phyloP scores from a whole-genome alignment of 805 yeast genomes.

The Clavispora santaluciae region DNA sequence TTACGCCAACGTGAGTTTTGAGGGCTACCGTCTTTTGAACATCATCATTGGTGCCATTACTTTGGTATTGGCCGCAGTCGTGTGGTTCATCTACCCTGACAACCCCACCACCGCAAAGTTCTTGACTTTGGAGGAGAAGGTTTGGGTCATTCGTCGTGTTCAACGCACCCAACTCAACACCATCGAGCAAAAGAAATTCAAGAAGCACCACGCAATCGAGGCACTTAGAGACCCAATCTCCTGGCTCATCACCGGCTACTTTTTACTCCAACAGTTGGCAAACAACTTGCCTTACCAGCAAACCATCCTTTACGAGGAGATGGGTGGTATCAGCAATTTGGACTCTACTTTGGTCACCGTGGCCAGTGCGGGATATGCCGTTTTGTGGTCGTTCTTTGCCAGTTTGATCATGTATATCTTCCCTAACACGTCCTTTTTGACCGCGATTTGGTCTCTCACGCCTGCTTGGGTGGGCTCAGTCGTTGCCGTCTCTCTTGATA shows the following conservation, averaged over 20 bases:
- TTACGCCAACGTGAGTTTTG: slow-evolving; percentile 18
- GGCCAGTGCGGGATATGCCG: slow-evolving; percentile 49
- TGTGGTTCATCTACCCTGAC: slow-evolving; percentile 44
- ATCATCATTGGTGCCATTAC: slow-evolving; percentile 56
- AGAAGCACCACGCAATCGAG: slow-evolving; percentile 46
- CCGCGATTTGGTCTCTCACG: slow-evolving; percentile 29
- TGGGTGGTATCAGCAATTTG: slow-evolving; percentile 38
- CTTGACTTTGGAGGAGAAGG: slow-evolving; percentile 45
- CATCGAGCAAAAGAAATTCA: slow-evolving; percentile 41
- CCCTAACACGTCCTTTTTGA: slow-evolving; percentile 36
- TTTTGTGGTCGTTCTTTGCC: slow-evolving; percentile 36
- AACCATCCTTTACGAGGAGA: slow-evolving; percentile 40
- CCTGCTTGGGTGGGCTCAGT: slow-evolving; percentile 45
- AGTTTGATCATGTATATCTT: slow-evolving; percentile 22
- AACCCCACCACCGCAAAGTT: slow-evolving; percentile 52
- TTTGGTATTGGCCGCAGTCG: slow-evolving; percentile 17
- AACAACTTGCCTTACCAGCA: slow-evolving; percentile 53
- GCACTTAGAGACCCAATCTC: slow-evolving; percentile 39
- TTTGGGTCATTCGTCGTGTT: slow-evolving; percentile 40
- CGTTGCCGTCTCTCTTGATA: slow-evolving; percentile 41
- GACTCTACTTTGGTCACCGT: slow-evolving; percentile 50
- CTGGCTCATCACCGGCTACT: slow-evolving; percentile 24
- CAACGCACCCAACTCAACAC: slow-evolving; percentile 28
- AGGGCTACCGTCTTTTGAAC: slow-evolving; percentile 51
- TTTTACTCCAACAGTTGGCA: slow-evolving; percentile 45